Conservation (phyloP, 805 yeast species). For the Candida namnaoensis region DNA sequence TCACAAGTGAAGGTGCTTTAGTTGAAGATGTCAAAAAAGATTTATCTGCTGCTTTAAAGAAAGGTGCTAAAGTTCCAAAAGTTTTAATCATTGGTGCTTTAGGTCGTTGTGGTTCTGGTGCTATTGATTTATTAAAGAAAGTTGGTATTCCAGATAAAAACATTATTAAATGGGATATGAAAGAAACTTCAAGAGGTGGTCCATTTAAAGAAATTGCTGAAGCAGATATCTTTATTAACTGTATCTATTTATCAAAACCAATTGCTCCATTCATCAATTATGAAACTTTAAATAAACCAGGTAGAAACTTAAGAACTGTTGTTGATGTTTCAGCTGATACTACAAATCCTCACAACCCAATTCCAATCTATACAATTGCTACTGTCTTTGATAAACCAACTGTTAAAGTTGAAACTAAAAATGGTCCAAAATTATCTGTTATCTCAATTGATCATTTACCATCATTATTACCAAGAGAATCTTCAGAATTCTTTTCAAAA, state of each 20-base stretch:
- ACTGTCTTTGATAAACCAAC: conserved; percentile 91
- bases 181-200: conserved; percentile 94
- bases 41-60: conserved; percentile 48
- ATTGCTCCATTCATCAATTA: conserved; percentile 84
- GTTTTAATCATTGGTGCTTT: conserved; percentile 92
- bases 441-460: conserved; percentile 96
- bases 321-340: conserved; percentile 99
- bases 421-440: conserved; percentile 84
- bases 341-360: conserved; percentile 96
- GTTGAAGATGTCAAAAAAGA: conserved; percentile 61
- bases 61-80: conserved; percentile 61
- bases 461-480: conserved; percentile 90
- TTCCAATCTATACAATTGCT: conserved; percentile 86
- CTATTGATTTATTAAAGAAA: conserved; percentile 72
- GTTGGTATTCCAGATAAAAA: conserved; percentile 83
- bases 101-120: conserved; percentile 99
- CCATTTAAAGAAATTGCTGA: conserved; percentile 88
- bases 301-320: conserved; percentile 80
- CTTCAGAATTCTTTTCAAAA: conserved; percentile 82
- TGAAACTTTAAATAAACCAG: conserved; percentile 52
- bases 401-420: conserved; percentile 67
- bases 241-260: conserved; percentile 89
- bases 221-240: conserved; percentile 87
- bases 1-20: conserved; percentile 68
- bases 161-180: conserved; percentile 91